A percentile compares a stretch with the other conserved stretches of the same genome.
These are phyloP conservation scores for Cnidoscolus chayamansa DNA, from an alignment of 441 rosid species.

Conservation along the genomic window DNA sequence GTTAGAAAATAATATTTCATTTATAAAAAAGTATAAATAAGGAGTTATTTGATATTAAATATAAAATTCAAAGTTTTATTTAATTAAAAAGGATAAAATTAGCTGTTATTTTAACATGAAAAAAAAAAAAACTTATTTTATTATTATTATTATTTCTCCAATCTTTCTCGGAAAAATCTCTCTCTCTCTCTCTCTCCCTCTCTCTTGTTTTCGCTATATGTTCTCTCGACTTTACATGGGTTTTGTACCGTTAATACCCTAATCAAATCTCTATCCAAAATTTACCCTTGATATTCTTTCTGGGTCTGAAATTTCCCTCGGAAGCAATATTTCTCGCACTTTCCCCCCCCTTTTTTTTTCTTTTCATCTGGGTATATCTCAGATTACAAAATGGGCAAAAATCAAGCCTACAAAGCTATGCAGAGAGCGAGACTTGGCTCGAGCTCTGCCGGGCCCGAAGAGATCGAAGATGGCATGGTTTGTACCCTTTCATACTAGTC, in stretches of 20 bases:
- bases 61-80: no score
- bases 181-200: not conserved
- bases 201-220: not conserved
- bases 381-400: slow-evolving; percentile 72
- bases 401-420: slow-evolving; percentile 98
- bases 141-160: not conserved
- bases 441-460: slow-evolving; percentile 73
- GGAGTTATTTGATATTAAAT: no score
- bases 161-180: not conserved
- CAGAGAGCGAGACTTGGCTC: slow-evolving; percentile 87
- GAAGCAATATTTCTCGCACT: not conserved
- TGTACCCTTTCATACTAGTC: slow-evolving; percentile 69
- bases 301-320: slow-evolving; percentile 11
- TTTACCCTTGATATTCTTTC: slow-evolving; percentile 7
- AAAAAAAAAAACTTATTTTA: not conserved
- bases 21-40: no score
- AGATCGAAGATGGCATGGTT: slow-evolving; percentile 98
- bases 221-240: slow-evolving; percentile 9
- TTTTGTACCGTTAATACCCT: slow-evolving; percentile 33
- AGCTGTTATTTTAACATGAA: no score
- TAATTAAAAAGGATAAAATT: no score
- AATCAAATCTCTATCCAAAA: slow-evolving; percentile 3
- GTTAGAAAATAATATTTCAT: no score
- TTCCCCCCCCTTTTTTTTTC: not conserved
- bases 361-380: slow-evolving; percentile 26